These are phyloP conservation scores for Pseudohyphozyma bogoriensis DNA, from an alignment of 768 basidiomycete species.

Conservation along the genomic window DNA sequence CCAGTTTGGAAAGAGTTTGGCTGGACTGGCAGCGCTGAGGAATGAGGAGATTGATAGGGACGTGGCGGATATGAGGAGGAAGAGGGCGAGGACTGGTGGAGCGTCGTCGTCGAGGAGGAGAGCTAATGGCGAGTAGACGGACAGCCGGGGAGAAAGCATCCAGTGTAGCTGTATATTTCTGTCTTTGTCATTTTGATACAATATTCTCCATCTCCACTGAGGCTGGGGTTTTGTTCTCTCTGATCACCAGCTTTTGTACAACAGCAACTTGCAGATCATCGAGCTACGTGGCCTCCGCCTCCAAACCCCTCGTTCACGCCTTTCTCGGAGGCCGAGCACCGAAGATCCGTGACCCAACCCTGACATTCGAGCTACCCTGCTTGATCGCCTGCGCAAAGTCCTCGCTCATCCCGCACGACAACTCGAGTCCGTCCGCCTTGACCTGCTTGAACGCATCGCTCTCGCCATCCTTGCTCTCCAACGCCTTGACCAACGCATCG, in stretches of 20 bases:
- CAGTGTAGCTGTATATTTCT: no score
- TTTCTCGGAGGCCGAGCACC: constrained; percentile 47
- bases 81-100: constrained; percentile 21
- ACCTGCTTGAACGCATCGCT: constrained; percentile 13
- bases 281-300: no score
- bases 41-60: constrained; percentile 35
- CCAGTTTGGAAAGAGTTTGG: constrained; percentile 33
- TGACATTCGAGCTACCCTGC: constrained; percentile 73
- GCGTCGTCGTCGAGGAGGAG: no score
- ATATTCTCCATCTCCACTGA: no score
- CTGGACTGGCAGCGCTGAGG: constrained; percentile 28
- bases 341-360: constrained; percentile 87
- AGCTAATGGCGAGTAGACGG: no score
- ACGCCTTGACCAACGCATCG: constrained; percentile 7
- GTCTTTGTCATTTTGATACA: no score
- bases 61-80: constrained; percentile 32
- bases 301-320: no score
- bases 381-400: constrained; percentile 80
- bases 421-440: constrained; percentile 34
- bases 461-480: background rate
- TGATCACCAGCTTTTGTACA: no score
- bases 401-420: constrained; percentile 87
- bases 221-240: no score
- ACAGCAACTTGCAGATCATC: no score
- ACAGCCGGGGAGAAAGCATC: no score